Evolutionary conservation across 352 stramenopile genomes (phyloP).

Genomic region (Thalassiosira mediterranea): DNA sequence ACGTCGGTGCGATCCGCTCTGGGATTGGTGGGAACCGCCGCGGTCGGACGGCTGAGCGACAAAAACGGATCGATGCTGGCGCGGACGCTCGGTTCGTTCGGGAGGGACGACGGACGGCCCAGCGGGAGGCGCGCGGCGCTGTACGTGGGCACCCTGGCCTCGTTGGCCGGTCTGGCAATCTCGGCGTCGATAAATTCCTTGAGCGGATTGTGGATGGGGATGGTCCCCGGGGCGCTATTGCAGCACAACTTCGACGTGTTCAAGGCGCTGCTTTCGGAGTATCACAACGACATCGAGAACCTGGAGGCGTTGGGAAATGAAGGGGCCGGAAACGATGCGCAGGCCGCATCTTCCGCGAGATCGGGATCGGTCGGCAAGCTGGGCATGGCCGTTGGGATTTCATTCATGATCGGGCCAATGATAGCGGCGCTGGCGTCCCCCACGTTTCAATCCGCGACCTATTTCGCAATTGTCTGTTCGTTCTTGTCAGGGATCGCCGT

Average conservation of each 20-base stretch:
- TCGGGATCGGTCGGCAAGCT: conserved; percentile 68
- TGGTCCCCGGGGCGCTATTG: conserved; percentile 70
- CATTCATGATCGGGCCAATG: conserved; percentile 80
- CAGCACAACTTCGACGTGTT: conserved; percentile 80
- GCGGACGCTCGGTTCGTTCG: conserved; percentile 30
- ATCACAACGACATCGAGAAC: conserved; percentile 59
- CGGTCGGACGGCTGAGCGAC: conserved; percentile 70
- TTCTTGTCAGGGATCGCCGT: conserved; percentile 48
- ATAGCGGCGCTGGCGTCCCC: conserved; percentile 51
- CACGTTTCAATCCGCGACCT: conserved; percentile 58
- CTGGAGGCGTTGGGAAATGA: neutral
- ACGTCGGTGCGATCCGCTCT: conserved; percentile 73
- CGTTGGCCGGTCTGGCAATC: conserved; percentile 49
- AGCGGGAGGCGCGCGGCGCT: conserved; percentile 60
- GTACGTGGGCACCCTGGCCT: conserved; percentile 62
- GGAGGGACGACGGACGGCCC: neutral
- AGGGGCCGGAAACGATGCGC: neutral
- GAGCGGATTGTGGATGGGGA: conserved; percentile 61
- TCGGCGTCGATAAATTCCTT: conserved; percentile 46
- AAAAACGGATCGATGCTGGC: conserved; percentile 36
- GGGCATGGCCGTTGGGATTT: conserved; percentile 72
- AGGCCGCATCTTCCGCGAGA: conserved; percentile 37
- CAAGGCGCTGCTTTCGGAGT: conserved; percentile 75
- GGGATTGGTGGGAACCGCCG: conserved; percentile 58
- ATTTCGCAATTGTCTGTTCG: conserved; percentile 55